Percentiles rank a stretch among this genome's conserved stretches.
These are phyloP conservation scores for Saccharum hybrid DNA, from an alignment of 202 grass and related monocot species.

Conservation along the genomic window DNA sequence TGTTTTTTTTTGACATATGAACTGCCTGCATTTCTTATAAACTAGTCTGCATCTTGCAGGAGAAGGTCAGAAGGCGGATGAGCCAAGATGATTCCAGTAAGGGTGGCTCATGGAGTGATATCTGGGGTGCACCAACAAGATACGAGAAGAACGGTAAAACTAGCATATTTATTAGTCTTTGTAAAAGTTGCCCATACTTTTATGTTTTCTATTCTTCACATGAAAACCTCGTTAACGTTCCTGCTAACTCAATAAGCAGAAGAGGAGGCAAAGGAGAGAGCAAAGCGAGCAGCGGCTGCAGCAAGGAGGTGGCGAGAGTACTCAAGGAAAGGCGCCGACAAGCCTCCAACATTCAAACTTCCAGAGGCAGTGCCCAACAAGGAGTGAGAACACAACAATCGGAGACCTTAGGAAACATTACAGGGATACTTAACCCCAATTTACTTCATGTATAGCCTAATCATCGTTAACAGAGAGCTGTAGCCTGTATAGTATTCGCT, in stretches of 20 bases:
- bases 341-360: constrained; percentile 77
- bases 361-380: constrained; percentile 73
- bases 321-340: constrained; percentile 87
- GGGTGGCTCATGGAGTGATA: constrained; percentile 66
- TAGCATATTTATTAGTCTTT: constrained; percentile 11
- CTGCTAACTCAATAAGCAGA: constrained; percentile 44
- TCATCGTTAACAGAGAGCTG: constrained; percentile 34
- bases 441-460: constrained; percentile 53
- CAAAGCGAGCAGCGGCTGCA: constrained; percentile 75
- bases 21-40: background rate
- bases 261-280: constrained; percentile 75
- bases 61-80: constrained; percentile 72
- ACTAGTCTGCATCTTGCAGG: constrained; percentile 46
- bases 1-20: background rate
- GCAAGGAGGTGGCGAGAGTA: constrained; percentile 95
- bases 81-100: constrained; percentile 75
- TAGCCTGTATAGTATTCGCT: constrained; percentile 49
- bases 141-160: constrained; percentile 67
- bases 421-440: constrained; percentile 34
- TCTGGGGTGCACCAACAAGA: constrained; percentile 79
- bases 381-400: constrained; percentile 47
- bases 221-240: constrained; percentile 7
- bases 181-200: background rate
- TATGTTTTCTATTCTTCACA: background rate
- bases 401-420: background rate